phyloP scores from a whole-genome alignment of 768 basidiomycete species.

The Lactarius pseudohatsudake region DNA sequence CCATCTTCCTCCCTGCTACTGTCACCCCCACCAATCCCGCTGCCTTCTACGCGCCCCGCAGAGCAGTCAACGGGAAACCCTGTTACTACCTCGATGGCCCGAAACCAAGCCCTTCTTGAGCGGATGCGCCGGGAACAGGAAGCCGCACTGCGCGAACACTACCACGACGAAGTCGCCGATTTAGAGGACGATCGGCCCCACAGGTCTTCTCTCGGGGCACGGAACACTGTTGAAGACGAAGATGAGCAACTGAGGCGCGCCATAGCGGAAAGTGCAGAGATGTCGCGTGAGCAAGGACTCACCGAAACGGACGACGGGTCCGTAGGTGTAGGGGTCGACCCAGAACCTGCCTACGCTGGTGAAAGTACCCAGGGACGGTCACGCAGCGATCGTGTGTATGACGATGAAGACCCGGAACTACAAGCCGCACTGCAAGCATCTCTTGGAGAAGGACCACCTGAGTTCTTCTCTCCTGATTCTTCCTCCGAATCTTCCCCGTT shows the following conservation, averaged over 20 bases:
- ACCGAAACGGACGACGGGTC: constrained; percentile 25
- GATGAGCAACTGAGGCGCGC: constrained; percentile 56
- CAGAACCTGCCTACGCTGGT: background rate
- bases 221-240: constrained; percentile 47
- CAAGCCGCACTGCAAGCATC: constrained; percentile 88
- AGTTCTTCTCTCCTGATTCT: constrained; percentile 41
- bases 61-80: constrained; percentile 30
- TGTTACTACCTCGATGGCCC: constrained; percentile 23
- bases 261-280: constrained; percentile 58
- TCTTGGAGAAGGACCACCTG: constrained; percentile 60
- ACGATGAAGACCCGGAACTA: constrained; percentile 84
- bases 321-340: constrained; percentile 23
- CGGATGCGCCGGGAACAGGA: constrained; percentile 55
- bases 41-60: constrained; percentile 31
- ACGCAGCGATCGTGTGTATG: constrained; percentile 52
- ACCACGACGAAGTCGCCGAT: constrained; percentile 37
- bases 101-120: constrained; percentile 32
- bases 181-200: constrained; percentile 29
- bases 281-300: constrained; percentile 39
- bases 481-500: constrained; percentile 19
- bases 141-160: constrained; percentile 52
- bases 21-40: constrained; percentile 35
- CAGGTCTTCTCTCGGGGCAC: constrained; percentile 16
- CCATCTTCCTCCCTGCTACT: constrained; percentile 30
- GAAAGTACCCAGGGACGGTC: constrained; percentile 6